Evolutionary conservation across 352 stramenopile species (phyloP), one percentile per base, ranked within the genome.

Genomic region (Phytophthora boehmeriae): DNA sequence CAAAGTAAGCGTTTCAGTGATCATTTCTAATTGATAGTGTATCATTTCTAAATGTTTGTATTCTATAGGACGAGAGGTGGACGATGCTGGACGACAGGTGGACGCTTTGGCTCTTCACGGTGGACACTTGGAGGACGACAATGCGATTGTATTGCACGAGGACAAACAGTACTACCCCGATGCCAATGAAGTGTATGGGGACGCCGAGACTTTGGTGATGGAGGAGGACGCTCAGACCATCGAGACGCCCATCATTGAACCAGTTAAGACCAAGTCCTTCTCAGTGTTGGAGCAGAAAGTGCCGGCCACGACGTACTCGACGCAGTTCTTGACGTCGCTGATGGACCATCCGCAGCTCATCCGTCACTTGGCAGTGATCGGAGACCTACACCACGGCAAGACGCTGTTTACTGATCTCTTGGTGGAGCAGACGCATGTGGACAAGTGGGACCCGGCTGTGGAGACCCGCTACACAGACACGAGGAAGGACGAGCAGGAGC

Each of bases 81-180:
- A 72, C 52, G 54, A 66, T 41, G 36, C 54, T 10, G 65, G 64
- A 25, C 66, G 71, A 1, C 62, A 70, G 17, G 71, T 93, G 48
- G 71, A 77, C 42, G 59, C 76, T 52, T 60, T 93, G 49, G 67
- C 73, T 55, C 64, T 90, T 34, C 78, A 85, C 43, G 58, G 58
- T 28, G 73, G 68, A 0, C 52, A 76, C 16, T 65, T 72, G 42
- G n/a, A 89, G n/a, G 84, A 97, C 52, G 89, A 89, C 14, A 77
- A 81, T 45, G 90, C 93, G 1, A 99, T 99, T 66, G 96, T 99
- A n/a, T 80, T 99, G 30, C 97, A 99, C 62, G 98, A 99, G 76
- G 98, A 99, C 78, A 99, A 99, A 76, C 91, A 99, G 55, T 99
- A 99, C 64, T 99, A 99, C 76, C 96, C 97, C 14, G 96, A 98